These are phyloP conservation scores for Scenedesmus sp. DNA, from an alignment of 163 green algal species.

Conservation along the genomic window DNA sequence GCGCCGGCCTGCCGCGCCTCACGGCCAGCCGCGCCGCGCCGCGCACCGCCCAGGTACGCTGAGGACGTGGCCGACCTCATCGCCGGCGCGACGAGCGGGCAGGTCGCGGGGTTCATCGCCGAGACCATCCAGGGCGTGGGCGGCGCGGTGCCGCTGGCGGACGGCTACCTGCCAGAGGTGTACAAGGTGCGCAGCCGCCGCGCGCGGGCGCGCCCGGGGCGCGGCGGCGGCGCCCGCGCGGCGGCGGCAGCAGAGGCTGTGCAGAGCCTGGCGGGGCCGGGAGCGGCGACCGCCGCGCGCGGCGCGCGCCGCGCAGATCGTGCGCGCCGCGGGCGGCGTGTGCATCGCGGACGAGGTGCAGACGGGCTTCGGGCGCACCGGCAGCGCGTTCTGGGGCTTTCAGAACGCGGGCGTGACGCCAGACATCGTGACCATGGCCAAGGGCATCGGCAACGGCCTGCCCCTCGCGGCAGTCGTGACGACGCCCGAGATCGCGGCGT, in stretches of 20 bases:
- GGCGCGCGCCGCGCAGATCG: too few species aligned
- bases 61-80: constrained; percentile 73
- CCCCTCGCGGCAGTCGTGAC: constrained; percentile 97
- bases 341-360: constrained; percentile 99
- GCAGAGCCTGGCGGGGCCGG: too few species aligned
- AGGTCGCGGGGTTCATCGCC: constrained; percentile 90
- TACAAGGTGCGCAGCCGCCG: constrained; percentile 74
- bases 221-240: background rate
- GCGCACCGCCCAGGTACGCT: constrained; percentile 31
- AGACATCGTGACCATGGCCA: constrained; percentile 99
- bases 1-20: too few species aligned
- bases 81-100: constrained; percentile 69
- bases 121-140: constrained; percentile 95
- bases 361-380: constrained; percentile 96
- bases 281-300: too few species aligned
- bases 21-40: too few species aligned
- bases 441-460: constrained; percentile 98
- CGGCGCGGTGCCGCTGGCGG: constrained; percentile 81
- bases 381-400: constrained; percentile 96
- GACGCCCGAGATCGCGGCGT: constrained; percentile 88
- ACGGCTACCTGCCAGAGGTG: constrained; percentile 88
- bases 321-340: constrained; percentile 88
- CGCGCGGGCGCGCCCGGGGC: background rate
- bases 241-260: background rate
- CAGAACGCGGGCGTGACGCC: constrained; percentile 85